phyloP scores from a whole-genome alignment of 257 asterid genomes.

The Anisodus tanguticus region DNA sequence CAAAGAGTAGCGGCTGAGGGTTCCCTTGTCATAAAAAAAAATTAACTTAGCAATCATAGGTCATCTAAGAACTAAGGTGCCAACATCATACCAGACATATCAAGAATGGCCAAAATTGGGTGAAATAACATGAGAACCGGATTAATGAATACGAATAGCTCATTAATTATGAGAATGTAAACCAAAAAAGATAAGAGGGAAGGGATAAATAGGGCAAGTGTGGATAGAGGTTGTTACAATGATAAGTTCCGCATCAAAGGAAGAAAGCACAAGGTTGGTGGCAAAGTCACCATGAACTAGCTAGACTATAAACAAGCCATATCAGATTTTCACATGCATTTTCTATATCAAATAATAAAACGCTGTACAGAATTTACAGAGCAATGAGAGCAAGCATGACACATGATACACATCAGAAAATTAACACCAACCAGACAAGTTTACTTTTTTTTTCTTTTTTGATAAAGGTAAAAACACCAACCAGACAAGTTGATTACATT shows the following conservation, averaged over 20 bases:
- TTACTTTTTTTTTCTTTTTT: no score
- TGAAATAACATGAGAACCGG: background rate
- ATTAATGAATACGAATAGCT: conserved; percentile 5
- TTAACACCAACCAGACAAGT: background rate
- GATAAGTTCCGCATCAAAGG: background rate
- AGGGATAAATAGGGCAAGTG: background rate
- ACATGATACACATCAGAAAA: background rate
- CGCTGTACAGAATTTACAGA: background rate
- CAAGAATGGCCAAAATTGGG: background rate
- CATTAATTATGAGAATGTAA: background rate
- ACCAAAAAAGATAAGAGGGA: background rate
- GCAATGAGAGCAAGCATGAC: background rate
- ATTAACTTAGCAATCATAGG: background rate
- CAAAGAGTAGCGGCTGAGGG: no score
- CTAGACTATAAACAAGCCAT: background rate
- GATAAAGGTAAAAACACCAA: no score
- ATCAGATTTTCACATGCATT: background rate
- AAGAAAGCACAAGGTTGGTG: background rate
- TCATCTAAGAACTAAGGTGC: background rate
- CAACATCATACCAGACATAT: background rate
- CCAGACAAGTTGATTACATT: background rate
- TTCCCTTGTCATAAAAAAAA: no score
- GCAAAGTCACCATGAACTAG: background rate
- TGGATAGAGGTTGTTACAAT: background rate
- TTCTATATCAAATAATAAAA: background rate